phyloP scores from a whole-genome alignment of 208 protist species.

The Trypanosoma avium region DNA sequence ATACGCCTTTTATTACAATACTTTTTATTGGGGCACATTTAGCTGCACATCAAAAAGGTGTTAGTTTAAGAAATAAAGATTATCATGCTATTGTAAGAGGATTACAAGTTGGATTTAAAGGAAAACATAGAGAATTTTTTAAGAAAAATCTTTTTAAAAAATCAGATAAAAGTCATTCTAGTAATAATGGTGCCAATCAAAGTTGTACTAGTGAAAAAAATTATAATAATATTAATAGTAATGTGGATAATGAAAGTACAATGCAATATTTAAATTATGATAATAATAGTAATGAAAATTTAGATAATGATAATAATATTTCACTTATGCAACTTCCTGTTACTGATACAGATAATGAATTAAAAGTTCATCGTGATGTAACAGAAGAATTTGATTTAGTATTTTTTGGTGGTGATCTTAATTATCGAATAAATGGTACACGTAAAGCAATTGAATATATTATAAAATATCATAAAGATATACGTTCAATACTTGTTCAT shows the following conservation, averaged over 20 bases:
- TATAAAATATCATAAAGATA: constrained; percentile 53
- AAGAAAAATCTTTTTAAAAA: neutral
- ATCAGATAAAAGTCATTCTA: neutral
- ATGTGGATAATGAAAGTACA: neutral
- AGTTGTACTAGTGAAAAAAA: too few species aligned
- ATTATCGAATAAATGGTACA: constrained; percentile 94
- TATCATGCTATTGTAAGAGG: constrained; percentile 69
- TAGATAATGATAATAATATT: constrained; percentile 1
- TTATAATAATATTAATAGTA: constrained; percentile 13
- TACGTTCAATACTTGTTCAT: constrained; percentile 71
- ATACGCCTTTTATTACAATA: constrained; percentile 61
- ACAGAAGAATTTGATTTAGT: constrained; percentile 91
- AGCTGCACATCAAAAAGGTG: constrained; percentile 82
- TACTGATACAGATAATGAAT: neutral
- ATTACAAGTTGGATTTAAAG: constrained; percentile 46
- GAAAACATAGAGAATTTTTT: constrained; percentile 42
- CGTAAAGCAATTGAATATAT: constrained; percentile 77
- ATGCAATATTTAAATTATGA: constrained; percentile 3
- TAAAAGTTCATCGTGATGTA: constrained; percentile 48
- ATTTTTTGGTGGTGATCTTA: constrained; percentile 95
- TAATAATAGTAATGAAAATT: neutral
- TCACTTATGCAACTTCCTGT: constrained; percentile 10
- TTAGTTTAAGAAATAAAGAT: constrained; percentile 79
- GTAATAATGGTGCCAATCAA: too few species aligned
- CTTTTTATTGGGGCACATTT: constrained; percentile 92